Conservation (phyloP, 2,329 filamentous ascomycete genomes). For the Botrytis galanthina region DNA sequence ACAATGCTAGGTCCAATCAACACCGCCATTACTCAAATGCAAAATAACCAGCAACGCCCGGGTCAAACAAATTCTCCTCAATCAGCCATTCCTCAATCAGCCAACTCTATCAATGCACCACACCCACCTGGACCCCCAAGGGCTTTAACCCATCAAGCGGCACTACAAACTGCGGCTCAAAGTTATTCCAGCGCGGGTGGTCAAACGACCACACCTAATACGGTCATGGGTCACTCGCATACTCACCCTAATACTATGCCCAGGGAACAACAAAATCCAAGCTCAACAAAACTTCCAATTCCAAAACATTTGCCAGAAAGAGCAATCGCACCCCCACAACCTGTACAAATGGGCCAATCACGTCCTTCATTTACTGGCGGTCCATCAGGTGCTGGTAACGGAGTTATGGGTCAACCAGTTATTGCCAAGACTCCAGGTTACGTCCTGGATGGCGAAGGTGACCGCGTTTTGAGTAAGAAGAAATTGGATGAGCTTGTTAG, state of each 20-base stretch:
- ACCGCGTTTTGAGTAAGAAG: constrained; percentile 94
- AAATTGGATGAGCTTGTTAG: constrained; percentile 93
- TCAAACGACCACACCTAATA: constrained; percentile 28
- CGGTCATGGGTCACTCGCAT: constrained; percentile 38
- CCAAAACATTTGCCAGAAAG: constrained; percentile 69
- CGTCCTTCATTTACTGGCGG: constrained; percentile 85
- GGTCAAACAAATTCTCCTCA: constrained; percentile 37
- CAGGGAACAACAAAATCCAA: constrained; percentile 33
- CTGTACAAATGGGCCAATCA: constrained; percentile 67
- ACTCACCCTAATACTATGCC: constrained; percentile 29
- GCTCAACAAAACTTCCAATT: constrained; percentile 39
- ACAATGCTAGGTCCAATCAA: constrained; percentile 35
- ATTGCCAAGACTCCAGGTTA: constrained; percentile 78
- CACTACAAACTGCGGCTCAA: constrained; percentile 36
- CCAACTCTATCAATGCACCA: constrained; percentile 31
- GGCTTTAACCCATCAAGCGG: constrained; percentile 37
- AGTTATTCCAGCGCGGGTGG: constrained; percentile 37
- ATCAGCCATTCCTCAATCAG: constrained; percentile 36
- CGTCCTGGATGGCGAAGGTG: constrained; percentile 86
- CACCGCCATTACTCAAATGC: constrained; percentile 33
- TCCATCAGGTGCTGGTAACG: constrained; percentile 69
- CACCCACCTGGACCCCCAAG: constrained; percentile 26
- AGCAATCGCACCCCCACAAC: constrained; percentile 66
- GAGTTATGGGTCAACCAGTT: constrained; percentile 84
- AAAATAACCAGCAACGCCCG: constrained; percentile 26